These are phyloP conservation scores for Quercus dentata DNA, from an alignment of 306 rosid genomes.

Conservation along the genomic window DNA sequence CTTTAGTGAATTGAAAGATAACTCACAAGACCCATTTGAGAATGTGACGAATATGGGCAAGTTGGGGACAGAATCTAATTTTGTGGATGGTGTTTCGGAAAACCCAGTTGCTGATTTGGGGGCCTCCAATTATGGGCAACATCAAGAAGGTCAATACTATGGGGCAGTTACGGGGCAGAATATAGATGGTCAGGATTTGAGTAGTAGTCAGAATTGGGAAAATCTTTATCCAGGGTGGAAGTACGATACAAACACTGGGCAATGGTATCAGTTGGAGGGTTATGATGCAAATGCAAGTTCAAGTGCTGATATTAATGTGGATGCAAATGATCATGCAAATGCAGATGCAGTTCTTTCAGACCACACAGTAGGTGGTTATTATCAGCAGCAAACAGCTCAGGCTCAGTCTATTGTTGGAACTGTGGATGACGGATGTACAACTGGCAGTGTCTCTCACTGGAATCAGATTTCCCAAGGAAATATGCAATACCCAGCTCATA, in stretches of 20 bases:
- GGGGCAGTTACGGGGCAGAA: constrained; percentile 35
- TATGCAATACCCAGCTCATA: constrained; percentile 72
- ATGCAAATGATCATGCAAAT: constrained; percentile 25
- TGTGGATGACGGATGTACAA: constrained; percentile 46
- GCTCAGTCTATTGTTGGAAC: constrained; percentile 42
- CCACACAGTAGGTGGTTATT: constrained; percentile 38
- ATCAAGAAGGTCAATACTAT: constrained; percentile 38
- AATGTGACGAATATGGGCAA: constrained; percentile 16
- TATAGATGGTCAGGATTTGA: constrained; percentile 45
- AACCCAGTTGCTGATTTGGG: neutral
- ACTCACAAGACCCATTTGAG: constrained; percentile 25
- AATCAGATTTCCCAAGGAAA: constrained; percentile 53
- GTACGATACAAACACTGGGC: constrained; percentile 56
- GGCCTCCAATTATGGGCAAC: constrained; percentile 24
- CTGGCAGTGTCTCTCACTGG: constrained; percentile 44
- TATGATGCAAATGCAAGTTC: constrained; percentile 16
- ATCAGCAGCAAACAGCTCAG: constrained; percentile 48
- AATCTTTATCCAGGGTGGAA: constrained; percentile 84
- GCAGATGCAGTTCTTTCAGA: constrained; percentile 38
- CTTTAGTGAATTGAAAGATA: constrained; percentile 60
- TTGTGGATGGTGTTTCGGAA: constrained; percentile 25
- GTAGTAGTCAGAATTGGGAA: constrained; percentile 61
- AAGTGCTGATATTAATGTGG: neutral
- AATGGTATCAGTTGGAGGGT: constrained; percentile 71
- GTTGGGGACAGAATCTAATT: constrained; percentile 20